Conservation (phyloP, 2,329 filamentous ascomycete species). For the Exophiala sp. region DNA sequence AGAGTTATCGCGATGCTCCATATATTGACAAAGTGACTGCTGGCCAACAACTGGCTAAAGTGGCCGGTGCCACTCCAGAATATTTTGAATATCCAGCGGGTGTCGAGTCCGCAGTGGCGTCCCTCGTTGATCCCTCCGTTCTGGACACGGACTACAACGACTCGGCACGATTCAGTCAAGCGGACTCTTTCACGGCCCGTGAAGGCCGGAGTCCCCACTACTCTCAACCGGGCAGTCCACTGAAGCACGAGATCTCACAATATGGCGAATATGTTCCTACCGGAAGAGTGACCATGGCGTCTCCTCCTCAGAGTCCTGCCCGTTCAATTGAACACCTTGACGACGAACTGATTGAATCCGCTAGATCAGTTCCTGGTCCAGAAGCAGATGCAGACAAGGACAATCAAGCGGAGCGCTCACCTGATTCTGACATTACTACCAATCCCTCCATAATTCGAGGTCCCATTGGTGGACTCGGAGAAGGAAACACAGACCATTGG, state of each 20-base stretch:
- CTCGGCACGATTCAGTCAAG: conserved; percentile 19
- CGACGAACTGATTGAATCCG: conserved; percentile 1
- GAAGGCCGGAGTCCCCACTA: conserved; percentile 28
- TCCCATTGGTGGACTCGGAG: conserved; percentile 57
- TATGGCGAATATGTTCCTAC: conserved; percentile 36
- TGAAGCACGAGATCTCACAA: conserved; percentile 42
- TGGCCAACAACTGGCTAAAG: conserved; percentile 68
- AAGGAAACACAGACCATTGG: conserved; percentile 51
- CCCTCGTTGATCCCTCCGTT: conserved; percentile 78
- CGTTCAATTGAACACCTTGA: conserved; percentile 12
- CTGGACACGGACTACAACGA: conserved; percentile 51
- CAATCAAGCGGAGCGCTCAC: conserved; percentile 21
- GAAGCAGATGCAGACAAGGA: conserved; percentile 6
- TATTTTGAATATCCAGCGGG: conserved; percentile 69
- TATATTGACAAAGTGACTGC: conserved; percentile 59
- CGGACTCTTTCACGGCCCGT: conserved; percentile 27
- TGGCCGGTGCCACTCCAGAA: conserved; percentile 68
- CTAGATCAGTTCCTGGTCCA: conserved; percentile 21
- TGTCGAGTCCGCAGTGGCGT: conserved; percentile 87
- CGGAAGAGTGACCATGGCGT: conserved; percentile 41
- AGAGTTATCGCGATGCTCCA: conserved; percentile 49
- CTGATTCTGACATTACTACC: conserved; percentile 66
- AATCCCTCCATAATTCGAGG: conserved; percentile 82
- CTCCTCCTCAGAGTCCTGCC: conserved; percentile 52
- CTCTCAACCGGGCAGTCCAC: conserved; percentile 39